A percentile compares a stretch with the other conserved stretches of the same genome.
Evolutionary conservation across 2,329 filamentous ascomycete species (phyloP).

Genomic region (Neofusicoccum sp.): DNA sequence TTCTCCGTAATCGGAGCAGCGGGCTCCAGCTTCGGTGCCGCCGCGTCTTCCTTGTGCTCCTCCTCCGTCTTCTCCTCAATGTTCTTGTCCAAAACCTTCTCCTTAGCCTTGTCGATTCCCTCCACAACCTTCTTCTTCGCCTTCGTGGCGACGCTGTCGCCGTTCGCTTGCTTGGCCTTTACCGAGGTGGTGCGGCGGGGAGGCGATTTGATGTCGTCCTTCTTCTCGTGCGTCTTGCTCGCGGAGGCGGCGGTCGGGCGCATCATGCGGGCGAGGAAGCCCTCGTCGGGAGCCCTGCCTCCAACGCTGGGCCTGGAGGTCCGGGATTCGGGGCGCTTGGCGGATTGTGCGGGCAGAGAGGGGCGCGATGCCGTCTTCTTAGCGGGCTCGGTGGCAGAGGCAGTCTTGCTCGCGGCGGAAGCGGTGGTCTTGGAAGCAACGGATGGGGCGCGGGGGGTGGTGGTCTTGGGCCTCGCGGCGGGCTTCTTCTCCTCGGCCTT

Average conservation of each 20-base stretch:
- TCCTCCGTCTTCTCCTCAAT: conserved; percentile 3
- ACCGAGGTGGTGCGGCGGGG: conserved; percentile 28
- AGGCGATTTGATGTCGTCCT: conserved; percentile 36
- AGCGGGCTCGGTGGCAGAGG: conserved; percentile 37
- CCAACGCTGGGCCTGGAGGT: conserved; percentile 30
- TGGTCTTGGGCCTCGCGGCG: conserved; percentile 38
- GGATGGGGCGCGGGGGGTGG: conserved; percentile 29
- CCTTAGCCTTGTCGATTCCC: conserved; percentile 34
- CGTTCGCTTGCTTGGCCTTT: conserved; percentile 23
- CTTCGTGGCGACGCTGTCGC: conserved; percentile 29
- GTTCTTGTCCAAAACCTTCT: conserved; percentile 24
- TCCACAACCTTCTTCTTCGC: conserved; percentile 39
- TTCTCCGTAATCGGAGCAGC: conserved; percentile 8
- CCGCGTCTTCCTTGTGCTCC: background rate
- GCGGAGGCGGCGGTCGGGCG: conserved; percentile 69
- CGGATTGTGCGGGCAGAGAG: conserved; percentile 33
- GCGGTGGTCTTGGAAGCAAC: conserved; percentile 28
- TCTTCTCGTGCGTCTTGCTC: conserved; percentile 66
- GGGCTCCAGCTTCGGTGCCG: conserved; percentile 7
- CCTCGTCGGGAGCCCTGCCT: conserved; percentile 57
- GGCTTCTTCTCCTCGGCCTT: conserved; percentile 39
- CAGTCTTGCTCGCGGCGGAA: conserved; percentile 28
- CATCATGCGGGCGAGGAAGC: conserved; percentile 80
- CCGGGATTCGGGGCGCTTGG: conserved; percentile 53
- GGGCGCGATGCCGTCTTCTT: conserved; percentile 35